Evolutionary conservation across 108 stramenopile genomes (phyloP).

Genomic region (Stephanodiscus minutulus): DNA sequence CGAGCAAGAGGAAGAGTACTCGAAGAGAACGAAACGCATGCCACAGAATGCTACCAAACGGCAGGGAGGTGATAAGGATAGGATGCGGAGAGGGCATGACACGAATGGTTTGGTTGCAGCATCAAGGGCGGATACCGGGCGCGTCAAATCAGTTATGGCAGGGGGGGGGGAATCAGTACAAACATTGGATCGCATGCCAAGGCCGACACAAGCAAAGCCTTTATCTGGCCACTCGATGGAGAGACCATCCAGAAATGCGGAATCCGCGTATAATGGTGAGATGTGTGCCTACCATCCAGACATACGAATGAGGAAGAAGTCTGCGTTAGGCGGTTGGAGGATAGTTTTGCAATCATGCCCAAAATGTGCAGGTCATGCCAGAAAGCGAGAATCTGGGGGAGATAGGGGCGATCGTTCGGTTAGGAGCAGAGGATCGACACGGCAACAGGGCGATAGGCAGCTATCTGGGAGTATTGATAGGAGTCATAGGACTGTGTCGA

Average conservation of each 20-base stretch:
- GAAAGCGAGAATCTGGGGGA: not conserved
- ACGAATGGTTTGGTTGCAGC: not conserved
- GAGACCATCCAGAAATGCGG: not conserved
- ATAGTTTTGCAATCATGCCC: conserved; percentile 42
- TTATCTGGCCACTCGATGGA: too few species aligned
- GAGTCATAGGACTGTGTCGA: not conserved
- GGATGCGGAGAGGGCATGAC: not conserved
- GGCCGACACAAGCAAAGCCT: not conserved
- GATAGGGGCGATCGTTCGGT: not conserved
- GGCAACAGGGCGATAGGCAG: too few species aligned
- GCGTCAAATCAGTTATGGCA: not conserved
- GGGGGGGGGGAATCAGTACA: not conserved
- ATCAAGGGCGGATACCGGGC: not conserved
- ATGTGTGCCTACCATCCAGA: conserved; percentile 48
- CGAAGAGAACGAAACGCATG: not conserved
- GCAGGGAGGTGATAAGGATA: not conserved
- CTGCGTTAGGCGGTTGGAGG: conserved; percentile 43
- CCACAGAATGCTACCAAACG: not conserved
- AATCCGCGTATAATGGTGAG: conserved; percentile 43
- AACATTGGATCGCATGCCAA: not conserved
- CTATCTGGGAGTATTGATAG: not conserved
- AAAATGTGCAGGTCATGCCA: conserved; percentile 10
- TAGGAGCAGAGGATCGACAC: too few species aligned
- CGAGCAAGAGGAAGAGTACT: not conserved
- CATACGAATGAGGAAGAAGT: conserved; percentile 27